These are phyloP conservation scores for Pisolithus tinctorius DNA, from an alignment of 768 basidiomycete genomes.

Conservation along the genomic window DNA sequence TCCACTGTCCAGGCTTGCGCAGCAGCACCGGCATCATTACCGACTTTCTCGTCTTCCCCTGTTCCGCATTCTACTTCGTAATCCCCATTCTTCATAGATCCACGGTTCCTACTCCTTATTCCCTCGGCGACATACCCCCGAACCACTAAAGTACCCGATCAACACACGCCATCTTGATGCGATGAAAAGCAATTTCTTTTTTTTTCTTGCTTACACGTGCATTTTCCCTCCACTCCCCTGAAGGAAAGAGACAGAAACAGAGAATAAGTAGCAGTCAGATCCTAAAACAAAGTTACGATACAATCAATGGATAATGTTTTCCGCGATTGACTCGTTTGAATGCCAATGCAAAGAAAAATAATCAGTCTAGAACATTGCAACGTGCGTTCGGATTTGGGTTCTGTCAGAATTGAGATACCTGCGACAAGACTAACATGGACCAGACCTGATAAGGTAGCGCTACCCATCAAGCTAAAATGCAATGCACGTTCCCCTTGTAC, in stretches of 20 bases:
- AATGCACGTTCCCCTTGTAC: neutral
- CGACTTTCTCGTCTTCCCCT: conserved; percentile 11
- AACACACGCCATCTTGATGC: conserved; percentile 14
- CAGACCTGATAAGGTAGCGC: neutral
- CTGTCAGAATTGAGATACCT: neutral
- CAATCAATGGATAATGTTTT: conserved; percentile 22
- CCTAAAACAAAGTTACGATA: conserved; percentile 20
- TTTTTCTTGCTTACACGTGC: neutral
- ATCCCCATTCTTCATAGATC: neutral
- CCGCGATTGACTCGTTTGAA: neutral
- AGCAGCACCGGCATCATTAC: neutral
- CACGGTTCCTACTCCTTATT: conserved; percentile 4
- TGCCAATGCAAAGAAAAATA: neutral
- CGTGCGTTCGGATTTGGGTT: neutral
- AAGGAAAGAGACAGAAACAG: conserved; percentile 15
- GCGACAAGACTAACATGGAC: neutral
- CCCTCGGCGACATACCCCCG: conserved; percentile 19
- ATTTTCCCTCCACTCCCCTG: conserved; percentile 1
- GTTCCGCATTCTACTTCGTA: conserved; percentile 15
- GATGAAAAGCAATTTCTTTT: conserved; percentile 1
- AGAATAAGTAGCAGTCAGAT: conserved; percentile 15
- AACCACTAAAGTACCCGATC: neutral
- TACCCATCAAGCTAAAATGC: neutral
- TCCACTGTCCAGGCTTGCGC: too few species aligned
- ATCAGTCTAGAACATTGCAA: neutral